Base-by-base conservation (phyloP, 495 filamentous ascomycete genomes). In the Annulohypoxylon nitens region DNA sequence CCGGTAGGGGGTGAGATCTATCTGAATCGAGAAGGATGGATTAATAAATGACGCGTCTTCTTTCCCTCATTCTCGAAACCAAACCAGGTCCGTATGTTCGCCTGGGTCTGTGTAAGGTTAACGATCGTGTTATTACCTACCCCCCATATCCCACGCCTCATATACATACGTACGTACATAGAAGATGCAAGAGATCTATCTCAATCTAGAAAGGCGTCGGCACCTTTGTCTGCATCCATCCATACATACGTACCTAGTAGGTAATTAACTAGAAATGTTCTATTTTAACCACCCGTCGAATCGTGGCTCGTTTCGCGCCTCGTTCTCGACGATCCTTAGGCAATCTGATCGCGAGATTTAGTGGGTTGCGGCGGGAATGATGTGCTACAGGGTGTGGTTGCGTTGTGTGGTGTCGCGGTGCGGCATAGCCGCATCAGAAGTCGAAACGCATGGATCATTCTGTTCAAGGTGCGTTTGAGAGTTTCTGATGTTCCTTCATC, bases 361-460 rank as follows among this genome's bases (percentile, higher is more conserved):
- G 64, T 75, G 72, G 71, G 72, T 75, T 75, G 48, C 72, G 71
- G 33, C 67, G 63, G 72, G 30, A 71, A 71, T 75, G 72, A 75
- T 75, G 58, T 75, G 72, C 54, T 61, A 53, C 72, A 75, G 72
- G 72, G 67, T 66, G 62, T 67, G 30, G 30, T 30, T 30, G 30
- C 30, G 30, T 30, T 6, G 30, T 30, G 30, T 30, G 3, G 30
- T 30, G 30, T 30, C 5, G 30, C 30, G 30, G 72, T 30, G 67
- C 39, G 60, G 60, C 72, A 71, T 47, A 54, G 43, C 51, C 51
- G 59, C 64, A 75, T 70, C 63, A 57, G 64, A 54, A 70, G 34
- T 62, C 58, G 71, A 70, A 45, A 70, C 71, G 71, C 71, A 70
- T 63, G 51, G 71, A 61, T 70, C 62, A 66, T 61, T 66, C 8